phyloP scores from a whole-genome alignment of 768 basidiomycete species.

The Boletus sp. region DNA sequence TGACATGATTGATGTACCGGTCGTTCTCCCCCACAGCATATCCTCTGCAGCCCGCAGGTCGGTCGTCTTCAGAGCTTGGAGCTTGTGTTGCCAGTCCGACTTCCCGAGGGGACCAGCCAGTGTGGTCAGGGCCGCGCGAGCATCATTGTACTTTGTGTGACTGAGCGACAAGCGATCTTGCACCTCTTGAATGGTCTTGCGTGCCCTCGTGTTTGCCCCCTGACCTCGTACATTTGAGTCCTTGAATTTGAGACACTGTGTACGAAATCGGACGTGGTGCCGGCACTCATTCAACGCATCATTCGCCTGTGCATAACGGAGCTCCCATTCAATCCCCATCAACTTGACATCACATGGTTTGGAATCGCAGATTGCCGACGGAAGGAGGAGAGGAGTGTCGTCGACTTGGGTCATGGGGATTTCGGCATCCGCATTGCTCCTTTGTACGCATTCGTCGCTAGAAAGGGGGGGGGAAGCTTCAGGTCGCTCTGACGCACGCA shows the following conservation, averaged over 20 bases:
- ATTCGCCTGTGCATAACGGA: neutral
- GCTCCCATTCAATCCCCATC: neutral
- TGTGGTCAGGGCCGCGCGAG: neutral
- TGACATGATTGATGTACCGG: neutral
- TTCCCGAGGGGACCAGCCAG: neutral
- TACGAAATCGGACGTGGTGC: neutral
- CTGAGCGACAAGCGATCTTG: neutral
- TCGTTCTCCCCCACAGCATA: neutral
- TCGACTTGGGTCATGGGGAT: neutral
- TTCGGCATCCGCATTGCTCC: neutral
- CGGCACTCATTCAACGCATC: neutral
- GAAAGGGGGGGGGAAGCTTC: too few relatives aligned
- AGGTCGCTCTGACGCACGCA: neutral
- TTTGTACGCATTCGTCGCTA: neutral
- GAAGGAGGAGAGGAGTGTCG: neutral
- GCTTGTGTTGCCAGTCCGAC: neutral
- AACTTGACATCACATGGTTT: neutral
- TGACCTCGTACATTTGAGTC: neutral
- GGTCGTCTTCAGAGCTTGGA: neutral
- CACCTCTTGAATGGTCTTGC: neutral
- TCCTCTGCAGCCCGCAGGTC: neutral
- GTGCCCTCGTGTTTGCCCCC: neutral
- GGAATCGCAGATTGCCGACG: neutral
- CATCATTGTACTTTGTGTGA: neutral
- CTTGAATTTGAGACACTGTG: neutral